Evolutionary conservation across 805 yeast species (phyloP), one percentile per base, ranked within the genome.

Genomic region (Myxozyma neotropica): DNA sequence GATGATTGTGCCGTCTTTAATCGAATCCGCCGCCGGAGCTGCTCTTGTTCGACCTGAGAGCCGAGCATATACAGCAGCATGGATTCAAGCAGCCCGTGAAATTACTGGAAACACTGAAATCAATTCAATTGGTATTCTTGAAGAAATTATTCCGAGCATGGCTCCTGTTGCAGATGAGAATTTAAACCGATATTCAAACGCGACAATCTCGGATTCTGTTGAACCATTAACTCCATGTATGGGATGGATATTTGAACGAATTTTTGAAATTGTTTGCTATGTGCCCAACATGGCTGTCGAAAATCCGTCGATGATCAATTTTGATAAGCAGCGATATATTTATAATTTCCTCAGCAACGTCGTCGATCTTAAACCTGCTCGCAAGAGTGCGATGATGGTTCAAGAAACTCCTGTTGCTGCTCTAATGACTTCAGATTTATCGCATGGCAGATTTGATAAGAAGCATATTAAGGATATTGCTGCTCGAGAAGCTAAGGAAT

Each of bases 201-300:
- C 45, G 3, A 23, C 46, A 4, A 29, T 21, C 17, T 8, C 42
- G 13, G 40, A 36, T 5, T 17, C 39, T 4, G 36, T 49, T 23
- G 42, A 79, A 55, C 79, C 85, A 0, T 74, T 89, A 51, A 82
- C 90, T 4, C 94, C 96, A 1, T 92, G 97, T 69, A 83, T 90
- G 59, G 97, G 97, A 10, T 93, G 98, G 98, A 78, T 90, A 52
- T 77, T 87, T 24, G 93, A 88, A 67, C 83, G 95, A 61, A 75
- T 93, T 63, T 71, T 91, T 55, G 96, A 89, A 69, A 83, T 86
- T 60, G 83, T 86, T 0, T 84, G 87, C 63, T 85, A 81, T 69
- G 85, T 90, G 53, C 96, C 97, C 19, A 88, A 87, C 68, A 88
- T 84, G 83, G 82, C 86, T 53, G 79, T 83, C 40, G 84, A 81